Evolutionary conservation across 768 basidiomycete genomes (phyloP), one percentile per base, ranked within the genome.

Genomic region (Brasilioporus rufonigricans): DNA sequence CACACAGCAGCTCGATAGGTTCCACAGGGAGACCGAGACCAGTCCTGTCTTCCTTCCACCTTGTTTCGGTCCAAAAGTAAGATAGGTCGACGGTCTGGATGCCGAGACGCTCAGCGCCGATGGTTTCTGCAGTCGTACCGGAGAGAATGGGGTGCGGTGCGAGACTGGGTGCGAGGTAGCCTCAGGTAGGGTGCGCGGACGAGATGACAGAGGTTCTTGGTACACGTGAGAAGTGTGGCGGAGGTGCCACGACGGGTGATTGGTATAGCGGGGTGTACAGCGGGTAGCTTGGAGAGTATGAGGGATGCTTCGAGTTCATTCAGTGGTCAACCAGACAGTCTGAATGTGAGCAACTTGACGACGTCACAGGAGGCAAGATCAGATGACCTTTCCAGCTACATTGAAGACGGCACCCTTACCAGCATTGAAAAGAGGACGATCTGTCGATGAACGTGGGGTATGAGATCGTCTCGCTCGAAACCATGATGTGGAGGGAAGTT

Each of bases 391-490:
- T 43, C 91, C 90, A 10, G 74, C 89, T 12, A 79, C 72, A 60
- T 92, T 93, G 74, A 91, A 93, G 18, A 93, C 90, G 10, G 91
- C 86, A 4, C 91, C 91, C 62, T 86, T 88, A n/a, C 82, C 89
- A 27, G 84, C 73, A 61, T 93, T 93, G 73, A 93, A 92, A 16
- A 93, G 71, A 9, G 87, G 84, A 56, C 79, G 81, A 62, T 93
- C 90, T 91, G 38, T 44, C 31, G 35, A 35, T 19, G 6, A 46
- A 8, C 1, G 52, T 55, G 23, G 55, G 52, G 61, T n/a, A 19
- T 4, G 12, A 16, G 8, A n/a, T 24, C 5, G 31, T 1, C 10
- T 18, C 8, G 35, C 35, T 36, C n/a, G n/a, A n/a, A n/a, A n/a
- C n/a, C n/a, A n/a, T n/a, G n/a, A n/a, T n/a, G n/a, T n/a, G n/a